These are phyloP conservation scores for Calonectria pseudoreteaudii DNA, from an alignment of 2,329 filamentous ascomycete genomes.

Conservation along the genomic window DNA sequence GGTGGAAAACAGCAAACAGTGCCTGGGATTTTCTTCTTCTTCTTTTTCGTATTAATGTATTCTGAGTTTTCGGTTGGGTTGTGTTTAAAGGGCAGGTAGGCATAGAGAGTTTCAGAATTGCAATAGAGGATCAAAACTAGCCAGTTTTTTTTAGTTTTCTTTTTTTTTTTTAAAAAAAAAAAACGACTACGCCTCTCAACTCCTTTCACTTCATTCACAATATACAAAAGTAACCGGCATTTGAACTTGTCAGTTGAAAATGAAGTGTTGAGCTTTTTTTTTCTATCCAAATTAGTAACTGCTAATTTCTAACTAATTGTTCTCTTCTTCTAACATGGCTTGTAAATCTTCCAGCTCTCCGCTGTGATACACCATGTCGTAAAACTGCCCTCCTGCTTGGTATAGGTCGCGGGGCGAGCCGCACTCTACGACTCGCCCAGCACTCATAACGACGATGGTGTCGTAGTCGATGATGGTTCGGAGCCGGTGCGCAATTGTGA, in stretches of 20 bases:
- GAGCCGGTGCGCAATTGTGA: slow-evolving; percentile 69
- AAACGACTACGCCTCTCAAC: background rate
- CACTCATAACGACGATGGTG: slow-evolving; percentile 67
- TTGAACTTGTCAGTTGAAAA: background rate
- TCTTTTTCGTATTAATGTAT: background rate
- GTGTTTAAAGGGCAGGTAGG: background rate
- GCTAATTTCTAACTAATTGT: background rate
- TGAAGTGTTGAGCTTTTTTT: background rate
- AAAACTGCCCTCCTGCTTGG: slow-evolving; percentile 58
- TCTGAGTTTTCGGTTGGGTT: background rate
- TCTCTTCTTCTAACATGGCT: slow-evolving; percentile 45
- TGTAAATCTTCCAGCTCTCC: slow-evolving; percentile 63
- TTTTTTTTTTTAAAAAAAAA: no score
- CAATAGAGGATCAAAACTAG: background rate
- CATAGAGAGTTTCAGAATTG: background rate
- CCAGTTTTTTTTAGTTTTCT: no score
- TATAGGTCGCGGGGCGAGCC: slow-evolving; percentile 62
- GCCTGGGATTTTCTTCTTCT: background rate
- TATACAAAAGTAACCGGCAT: background rate
- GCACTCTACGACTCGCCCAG: slow-evolving; percentile 65
- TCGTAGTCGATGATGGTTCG: slow-evolving; percentile 72
- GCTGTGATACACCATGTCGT: slow-evolving; percentile 67
- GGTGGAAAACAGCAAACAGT: background rate
- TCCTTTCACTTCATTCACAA: background rate
- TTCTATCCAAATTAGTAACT: background rate